Evolutionary conservation across 2,329 filamentous ascomycete genomes (phyloP), one percentile per base, ranked within the genome.

Genomic region (Hypoxylon sp.): DNA sequence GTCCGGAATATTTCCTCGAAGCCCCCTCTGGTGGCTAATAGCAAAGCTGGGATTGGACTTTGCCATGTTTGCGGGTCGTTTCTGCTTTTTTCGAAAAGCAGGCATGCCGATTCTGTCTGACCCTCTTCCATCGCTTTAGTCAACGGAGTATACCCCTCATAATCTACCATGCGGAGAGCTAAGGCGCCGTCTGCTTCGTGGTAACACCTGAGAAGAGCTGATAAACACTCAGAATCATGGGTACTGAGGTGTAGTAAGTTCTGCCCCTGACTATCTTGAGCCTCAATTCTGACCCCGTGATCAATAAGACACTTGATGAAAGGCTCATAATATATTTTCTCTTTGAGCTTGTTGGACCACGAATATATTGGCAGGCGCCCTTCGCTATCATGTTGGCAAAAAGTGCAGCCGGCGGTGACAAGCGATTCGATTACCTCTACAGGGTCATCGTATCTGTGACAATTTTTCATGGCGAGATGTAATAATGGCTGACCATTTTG

Each of bases 171-270:
- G 39, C 54, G 31, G n/a, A 64, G 19, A 5, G 61, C 61, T 24
- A 1, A 14, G 3, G 13, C 5, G 37, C 47, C 6, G n/a, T 46
- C 48, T 47, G 8, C 26, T 48, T 64, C 54, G 6, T 33, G 48
- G 1, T 46, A 29, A 19, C 31, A 53, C 5, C 42, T 17, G 5
- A 64, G 47, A 6, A 59, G 31, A 10, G 37, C 29, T n/a, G 13
- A 53, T 35, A 64, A 37, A 8, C 3, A 17, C 0, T 3, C 1
- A 4, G 17, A 11, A 4, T 39, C 13, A 29, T 2, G 2, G n/a
- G 13, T n/a, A 47, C 29, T 31, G 17, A 17, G 26, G 29, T 62
- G 59, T 5, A 62, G 22, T 13, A 62, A 22, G 31, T 62, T 62
- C 9, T 13, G 2, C 3, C 59, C 59, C 2, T 19, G 3, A 3